Evolutionary conservation across 2,329 filamentous ascomycete species (phyloP).

Genomic region (Spiromastix sp.): DNA sequence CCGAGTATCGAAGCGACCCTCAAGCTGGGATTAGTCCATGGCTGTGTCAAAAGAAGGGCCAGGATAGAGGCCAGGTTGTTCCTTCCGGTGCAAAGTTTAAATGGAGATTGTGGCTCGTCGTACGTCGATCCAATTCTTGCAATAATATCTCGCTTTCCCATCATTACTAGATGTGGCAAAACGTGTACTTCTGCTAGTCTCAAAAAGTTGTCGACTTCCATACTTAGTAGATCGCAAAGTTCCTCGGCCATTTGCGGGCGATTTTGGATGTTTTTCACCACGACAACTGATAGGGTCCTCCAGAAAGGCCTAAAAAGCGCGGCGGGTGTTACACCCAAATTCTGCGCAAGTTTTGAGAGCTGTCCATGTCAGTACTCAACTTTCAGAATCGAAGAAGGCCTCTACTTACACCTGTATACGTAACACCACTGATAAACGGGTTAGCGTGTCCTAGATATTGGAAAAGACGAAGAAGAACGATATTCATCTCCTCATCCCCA

Average conservation of each 20-base stretch:
- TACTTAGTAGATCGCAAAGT: slow-evolving; percentile 70
- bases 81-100: slow-evolving; percentile 52
- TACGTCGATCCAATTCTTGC: slow-evolving; percentile 66
- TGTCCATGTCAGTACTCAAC: slow-evolving; percentile 18
- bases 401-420: slow-evolving; percentile 68
- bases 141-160: slow-evolving; percentile 66
- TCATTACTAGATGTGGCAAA: slow-evolving; percentile 75
- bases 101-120: slow-evolving; percentile 40
- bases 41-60: slow-evolving; percentile 47
- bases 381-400: slow-evolving; percentile 6
- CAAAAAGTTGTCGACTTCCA: slow-evolving; percentile 64
- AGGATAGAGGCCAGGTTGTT: slow-evolving; percentile 50
- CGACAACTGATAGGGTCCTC: slow-evolving; percentile 70
- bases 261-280: slow-evolving; percentile 69
- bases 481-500: slow-evolving; percentile 72
- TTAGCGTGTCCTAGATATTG: slow-evolving; percentile 82
- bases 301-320: slow-evolving; percentile 79
- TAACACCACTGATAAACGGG: slow-evolving; percentile 65
- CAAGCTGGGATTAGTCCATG: slow-evolving; percentile 54
- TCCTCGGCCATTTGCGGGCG: slow-evolving; percentile 74
- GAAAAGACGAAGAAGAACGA: slow-evolving; percentile 72
- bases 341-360: slow-evolving; percentile 61
- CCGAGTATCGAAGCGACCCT: slow-evolving; percentile 59
- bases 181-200: slow-evolving; percentile 63
- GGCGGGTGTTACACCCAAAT: slow-evolving; percentile 50